A percentile compares a stretch with the other conserved stretches of the same genome.
Evolutionary conservation across 164 flowering plant species (phyloP).

Genomic region (Litsea cubeba): DNA sequence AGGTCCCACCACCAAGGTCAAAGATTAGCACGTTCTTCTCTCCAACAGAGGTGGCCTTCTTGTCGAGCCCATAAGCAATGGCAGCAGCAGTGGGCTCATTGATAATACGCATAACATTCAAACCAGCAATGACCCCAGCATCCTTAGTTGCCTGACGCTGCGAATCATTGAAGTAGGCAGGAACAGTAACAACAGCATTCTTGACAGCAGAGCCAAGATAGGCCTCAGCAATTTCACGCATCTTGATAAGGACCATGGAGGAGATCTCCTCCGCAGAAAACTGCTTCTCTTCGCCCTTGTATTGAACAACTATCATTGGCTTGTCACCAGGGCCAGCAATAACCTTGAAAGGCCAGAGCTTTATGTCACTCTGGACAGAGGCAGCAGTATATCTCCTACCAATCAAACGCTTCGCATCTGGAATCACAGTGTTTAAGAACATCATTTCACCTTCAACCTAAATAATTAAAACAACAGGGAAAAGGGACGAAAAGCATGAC

Average conservation of each 20-base stretch:
- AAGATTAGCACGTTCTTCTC: slow-evolving; percentile 6
- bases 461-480: background rate
- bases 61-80: slow-evolving; percentile 7
- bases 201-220: slow-evolving; percentile 15
- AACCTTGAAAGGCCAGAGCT: slow-evolving; percentile 45
- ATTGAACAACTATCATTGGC: slow-evolving; percentile 33
- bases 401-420: slow-evolving; percentile 47
- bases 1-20: slow-evolving; percentile 9
- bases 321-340: slow-evolving; percentile 35
- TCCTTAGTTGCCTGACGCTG: slow-evolving; percentile 16
- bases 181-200: slow-evolving; percentile 16
- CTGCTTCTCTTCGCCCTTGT: slow-evolving; percentile 38
- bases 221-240: slow-evolving; percentile 15
- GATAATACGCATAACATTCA: slow-evolving; percentile 10
- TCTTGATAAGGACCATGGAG: slow-evolving; percentile 22
- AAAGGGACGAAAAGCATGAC: background rate
- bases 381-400: slow-evolving; percentile 38
- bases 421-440: background rate
- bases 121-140: slow-evolving; percentile 14
- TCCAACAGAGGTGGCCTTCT: background rate
- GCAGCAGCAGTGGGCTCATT: slow-evolving; percentile 11
- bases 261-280: slow-evolving; percentile 37
- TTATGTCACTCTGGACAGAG: slow-evolving; percentile 41
- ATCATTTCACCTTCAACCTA: background rate
- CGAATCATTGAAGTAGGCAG: slow-evolving; percentile 11